Evolutionary conservation across 2,329 filamentous ascomycete genomes (phyloP).

Genomic region (Cytospora paraplurivora): DNA sequence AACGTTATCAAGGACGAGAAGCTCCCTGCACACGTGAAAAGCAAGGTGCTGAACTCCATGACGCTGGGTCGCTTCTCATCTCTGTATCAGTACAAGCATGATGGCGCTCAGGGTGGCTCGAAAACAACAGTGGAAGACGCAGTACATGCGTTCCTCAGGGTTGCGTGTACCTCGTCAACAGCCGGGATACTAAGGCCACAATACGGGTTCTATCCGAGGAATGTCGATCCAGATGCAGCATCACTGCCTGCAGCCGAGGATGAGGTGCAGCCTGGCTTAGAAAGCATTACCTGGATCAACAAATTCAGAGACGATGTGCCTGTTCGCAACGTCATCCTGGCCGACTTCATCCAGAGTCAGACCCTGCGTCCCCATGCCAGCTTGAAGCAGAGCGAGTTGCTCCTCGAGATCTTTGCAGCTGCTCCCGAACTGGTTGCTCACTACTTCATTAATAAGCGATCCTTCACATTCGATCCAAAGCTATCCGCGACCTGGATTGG

Average conservation of each 20-base stretch:
- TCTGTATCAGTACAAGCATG: constrained; percentile 66
- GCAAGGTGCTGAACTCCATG: constrained; percentile 72
- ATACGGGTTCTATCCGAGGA: constrained; percentile 81
- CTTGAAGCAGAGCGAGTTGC: constrained; percentile 76
- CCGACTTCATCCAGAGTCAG: constrained; percentile 75
- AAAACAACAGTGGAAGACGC: constrained; percentile 61
- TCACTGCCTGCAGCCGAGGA: constrained; percentile 41
- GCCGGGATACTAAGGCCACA: constrained; percentile 76
- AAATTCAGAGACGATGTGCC: constrained; percentile 67
- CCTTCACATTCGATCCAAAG: constrained; percentile 88
- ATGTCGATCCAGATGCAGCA: constrained; percentile 60
- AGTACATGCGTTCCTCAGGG: constrained; percentile 74
- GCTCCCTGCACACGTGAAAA: constrained; percentile 73
- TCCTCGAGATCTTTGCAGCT: constrained; percentile 75
- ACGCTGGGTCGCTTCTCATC: constrained; percentile 72
- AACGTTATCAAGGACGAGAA: constrained; percentile 75
- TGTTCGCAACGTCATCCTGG: constrained; percentile 77
- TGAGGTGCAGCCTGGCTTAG: constrained; percentile 64
- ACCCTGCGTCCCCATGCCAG: constrained; percentile 82
- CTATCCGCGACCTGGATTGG: constrained; percentile 93
- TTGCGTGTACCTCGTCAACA: constrained; percentile 71
- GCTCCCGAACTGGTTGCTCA: constrained; percentile 86
- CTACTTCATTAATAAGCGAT: constrained; percentile 79
- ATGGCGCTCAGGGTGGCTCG: constrained; percentile 43
- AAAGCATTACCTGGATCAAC: constrained; percentile 70